Evolutionary conservation across 2,329 filamentous ascomycete species (phyloP).

Genomic region (Paecilomyces sp.): DNA sequence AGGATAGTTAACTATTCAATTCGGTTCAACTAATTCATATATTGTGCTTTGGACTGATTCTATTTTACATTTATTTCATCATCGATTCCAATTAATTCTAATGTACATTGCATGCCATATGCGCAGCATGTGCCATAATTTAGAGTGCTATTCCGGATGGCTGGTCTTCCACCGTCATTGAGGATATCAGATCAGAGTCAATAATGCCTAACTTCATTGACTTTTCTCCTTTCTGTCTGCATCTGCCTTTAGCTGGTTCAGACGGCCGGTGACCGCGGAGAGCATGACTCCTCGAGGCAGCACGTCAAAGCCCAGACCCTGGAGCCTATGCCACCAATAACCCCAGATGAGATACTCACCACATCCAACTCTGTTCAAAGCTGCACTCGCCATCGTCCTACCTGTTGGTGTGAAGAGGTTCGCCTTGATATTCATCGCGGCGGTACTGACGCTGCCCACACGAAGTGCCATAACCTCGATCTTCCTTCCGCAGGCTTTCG

Average conservation of each 20-base stretch:
- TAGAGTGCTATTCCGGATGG: too few relatives aligned
- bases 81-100: background rate
- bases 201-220: background rate
- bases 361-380: conserved; percentile 28
- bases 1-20: background rate
- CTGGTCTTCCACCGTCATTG: too few relatives aligned
- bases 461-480: conserved; percentile 34
- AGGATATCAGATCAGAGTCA: background rate
- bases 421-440: conserved; percentile 14
- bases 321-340: conserved; percentile 27
- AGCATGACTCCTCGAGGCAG: background rate
- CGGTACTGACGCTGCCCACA: conserved; percentile 25
- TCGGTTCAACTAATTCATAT: too few relatives aligned
- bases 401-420: conserved; percentile 22
- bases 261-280: background rate
- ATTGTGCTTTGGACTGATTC: too few relatives aligned
- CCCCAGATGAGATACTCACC: conserved; percentile 20
- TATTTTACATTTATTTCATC: too few relatives aligned
- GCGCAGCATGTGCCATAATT: too few relatives aligned
- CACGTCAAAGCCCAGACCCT: conserved; percentile 1
- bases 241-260: background rate
- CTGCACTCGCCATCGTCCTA: conserved; percentile 21
- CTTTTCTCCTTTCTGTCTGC: background rate
- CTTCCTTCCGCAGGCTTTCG: conserved; percentile 27
- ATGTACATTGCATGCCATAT: background rate